These are phyloP conservation scores for Phytophthora tentaculata DNA, from an alignment of 352 stramenopile species.

Conservation along the genomic window DNA sequence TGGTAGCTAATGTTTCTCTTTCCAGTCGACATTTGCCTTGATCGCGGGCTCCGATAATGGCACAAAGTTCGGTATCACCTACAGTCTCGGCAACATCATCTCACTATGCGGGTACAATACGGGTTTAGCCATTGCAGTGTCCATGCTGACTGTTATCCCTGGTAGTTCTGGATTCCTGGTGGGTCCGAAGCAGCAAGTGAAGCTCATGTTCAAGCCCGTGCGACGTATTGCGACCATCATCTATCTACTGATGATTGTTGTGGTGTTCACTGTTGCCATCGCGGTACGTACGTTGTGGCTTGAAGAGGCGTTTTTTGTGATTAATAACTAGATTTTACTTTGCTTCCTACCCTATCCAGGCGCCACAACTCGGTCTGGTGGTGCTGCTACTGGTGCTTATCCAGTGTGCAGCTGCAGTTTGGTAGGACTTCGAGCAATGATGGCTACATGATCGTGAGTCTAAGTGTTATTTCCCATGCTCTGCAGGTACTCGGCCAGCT, in stretches of 20 bases:
- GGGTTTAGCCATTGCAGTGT: not conserved
- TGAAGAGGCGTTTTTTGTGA: not conserved
- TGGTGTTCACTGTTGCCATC: slow-evolving; percentile 78
- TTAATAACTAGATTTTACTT: slow-evolving; percentile 5
- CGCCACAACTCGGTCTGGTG: slow-evolving; percentile 68
- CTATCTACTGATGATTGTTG: slow-evolving; percentile 81
- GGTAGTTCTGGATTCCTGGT: slow-evolving; percentile 82
- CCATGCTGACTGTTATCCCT: slow-evolving; percentile 7
- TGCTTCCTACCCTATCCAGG: slow-evolving; percentile 34
- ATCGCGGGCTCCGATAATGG: slow-evolving; percentile 70
- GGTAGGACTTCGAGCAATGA: slow-evolving; percentile 39
- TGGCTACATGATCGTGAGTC: not conserved
- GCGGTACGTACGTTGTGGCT: slow-evolving; percentile 39
- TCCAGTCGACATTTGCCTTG: slow-evolving; percentile 82
- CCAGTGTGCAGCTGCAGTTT: slow-evolving; percentile 77
- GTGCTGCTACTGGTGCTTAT: slow-evolving; percentile 82
- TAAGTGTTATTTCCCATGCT: slow-evolving; percentile 2
- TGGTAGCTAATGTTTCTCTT: no score
- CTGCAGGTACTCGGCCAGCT: slow-evolving; percentile 80
- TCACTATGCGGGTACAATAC: slow-evolving; percentile 75
- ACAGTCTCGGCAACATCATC: slow-evolving; percentile 86
- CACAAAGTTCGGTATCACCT: slow-evolving; percentile 83
- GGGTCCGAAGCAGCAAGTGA: slow-evolving; percentile 79
- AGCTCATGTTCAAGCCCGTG: slow-evolving; percentile 89
- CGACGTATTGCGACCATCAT: slow-evolving; percentile 72